Evolutionary conservation across 2,329 filamentous ascomycete genomes (phyloP).

Genomic region (Colletotrichum endophyticum): DNA sequence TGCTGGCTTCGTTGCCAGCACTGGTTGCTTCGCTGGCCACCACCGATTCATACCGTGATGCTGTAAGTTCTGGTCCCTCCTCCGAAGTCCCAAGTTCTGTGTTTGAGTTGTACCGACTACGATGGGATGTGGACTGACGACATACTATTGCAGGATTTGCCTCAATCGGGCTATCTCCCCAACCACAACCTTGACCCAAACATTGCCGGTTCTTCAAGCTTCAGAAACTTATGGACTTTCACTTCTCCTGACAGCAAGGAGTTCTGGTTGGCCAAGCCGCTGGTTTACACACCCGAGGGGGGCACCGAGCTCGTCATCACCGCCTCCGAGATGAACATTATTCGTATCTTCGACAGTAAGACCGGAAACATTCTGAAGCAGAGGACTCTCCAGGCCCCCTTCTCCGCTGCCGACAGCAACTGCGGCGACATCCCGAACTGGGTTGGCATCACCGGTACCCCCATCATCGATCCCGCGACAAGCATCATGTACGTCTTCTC

Average conservation of each 20-base stretch:
- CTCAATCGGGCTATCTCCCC: slow-evolving; percentile 40
- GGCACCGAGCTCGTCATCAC: slow-evolving; percentile 39
- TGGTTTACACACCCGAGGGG: slow-evolving; percentile 45
- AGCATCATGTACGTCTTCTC: slow-evolving; percentile 40
- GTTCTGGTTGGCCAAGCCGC: slow-evolving; percentile 38
- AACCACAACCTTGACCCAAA: slow-evolving; percentile 49
- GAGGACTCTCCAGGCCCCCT: slow-evolving; percentile 42
- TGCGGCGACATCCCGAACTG: slow-evolving; percentile 45
- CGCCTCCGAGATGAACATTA: slow-evolving; percentile 41
- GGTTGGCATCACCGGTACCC: slow-evolving; percentile 41
- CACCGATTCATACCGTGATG: slow-evolving; percentile 22
- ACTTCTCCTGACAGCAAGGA: slow-evolving; percentile 25
- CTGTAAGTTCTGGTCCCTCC: slow-evolving; percentile 3
- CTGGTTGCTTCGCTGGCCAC: slow-evolving; percentile 19
- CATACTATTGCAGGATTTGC: slow-evolving; percentile 25
- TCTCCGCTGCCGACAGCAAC: slow-evolving; percentile 38
- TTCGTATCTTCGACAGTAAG: slow-evolving; percentile 44
- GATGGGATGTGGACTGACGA: neutral
- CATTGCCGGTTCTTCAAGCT: slow-evolving; percentile 36
- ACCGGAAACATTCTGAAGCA: slow-evolving; percentile 41
- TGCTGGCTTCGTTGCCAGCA: slow-evolving; percentile 20
- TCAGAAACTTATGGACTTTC: slow-evolving; percentile 34
- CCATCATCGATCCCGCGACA: slow-evolving; percentile 37
- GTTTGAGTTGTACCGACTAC: neutral
- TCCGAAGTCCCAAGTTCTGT: neutral